Percentiles rank a stretch among this genome's conserved stretches.
phyloP scores from a whole-genome alignment of 2,329 filamentous ascomycete species.

The Aspergillus sclerotialis region DNA sequence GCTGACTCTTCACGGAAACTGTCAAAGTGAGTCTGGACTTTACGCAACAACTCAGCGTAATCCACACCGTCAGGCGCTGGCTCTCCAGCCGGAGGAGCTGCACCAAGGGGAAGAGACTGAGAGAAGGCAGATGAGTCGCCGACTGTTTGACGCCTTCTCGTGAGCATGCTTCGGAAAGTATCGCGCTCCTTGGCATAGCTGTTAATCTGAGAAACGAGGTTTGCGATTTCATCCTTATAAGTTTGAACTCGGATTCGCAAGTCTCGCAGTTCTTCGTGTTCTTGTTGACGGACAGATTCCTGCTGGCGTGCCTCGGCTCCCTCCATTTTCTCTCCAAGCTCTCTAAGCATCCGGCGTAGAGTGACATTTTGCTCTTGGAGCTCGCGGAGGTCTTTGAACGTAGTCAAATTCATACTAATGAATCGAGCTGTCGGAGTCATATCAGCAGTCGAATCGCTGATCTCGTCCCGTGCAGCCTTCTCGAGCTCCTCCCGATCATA shows the following conservation, averaged over 20 bases:
- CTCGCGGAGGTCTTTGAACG: conserved; percentile 78
- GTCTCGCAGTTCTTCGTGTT: conserved; percentile 63
- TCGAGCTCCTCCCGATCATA: conserved; percentile 71
- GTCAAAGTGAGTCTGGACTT: conserved; percentile 85
- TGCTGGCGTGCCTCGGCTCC: conserved; percentile 71
- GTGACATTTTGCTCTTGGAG: conserved; percentile 84
- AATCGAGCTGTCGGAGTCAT: conserved; percentile 80
- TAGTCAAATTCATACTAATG: conserved; percentile 81
- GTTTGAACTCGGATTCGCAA: conserved; percentile 67
- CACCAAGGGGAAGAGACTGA: conserved; percentile 57
- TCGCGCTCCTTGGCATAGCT: conserved; percentile 94
- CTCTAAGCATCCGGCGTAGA: conserved; percentile 71
- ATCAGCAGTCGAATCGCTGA: conserved; percentile 65
- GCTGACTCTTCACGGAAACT: conserved; percentile 78
- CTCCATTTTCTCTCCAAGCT: conserved; percentile 84
- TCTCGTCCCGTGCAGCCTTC: conserved; percentile 67
- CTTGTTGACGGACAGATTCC: conserved; percentile 47
- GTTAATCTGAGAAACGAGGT: conserved; percentile 75
- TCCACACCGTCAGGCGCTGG: conserved; percentile 53
- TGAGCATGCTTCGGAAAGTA: conserved; percentile 92
- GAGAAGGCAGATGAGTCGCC: conserved; percentile 61
- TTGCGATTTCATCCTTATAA: conserved; percentile 77
- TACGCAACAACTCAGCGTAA: conserved; percentile 71
- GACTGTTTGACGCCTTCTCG: conserved; percentile 61
- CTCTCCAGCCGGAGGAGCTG: conserved; percentile 38